Base-by-base conservation (phyloP, 2,329 filamentous ascomycete species). In the Claviceps arundinis region DNA sequence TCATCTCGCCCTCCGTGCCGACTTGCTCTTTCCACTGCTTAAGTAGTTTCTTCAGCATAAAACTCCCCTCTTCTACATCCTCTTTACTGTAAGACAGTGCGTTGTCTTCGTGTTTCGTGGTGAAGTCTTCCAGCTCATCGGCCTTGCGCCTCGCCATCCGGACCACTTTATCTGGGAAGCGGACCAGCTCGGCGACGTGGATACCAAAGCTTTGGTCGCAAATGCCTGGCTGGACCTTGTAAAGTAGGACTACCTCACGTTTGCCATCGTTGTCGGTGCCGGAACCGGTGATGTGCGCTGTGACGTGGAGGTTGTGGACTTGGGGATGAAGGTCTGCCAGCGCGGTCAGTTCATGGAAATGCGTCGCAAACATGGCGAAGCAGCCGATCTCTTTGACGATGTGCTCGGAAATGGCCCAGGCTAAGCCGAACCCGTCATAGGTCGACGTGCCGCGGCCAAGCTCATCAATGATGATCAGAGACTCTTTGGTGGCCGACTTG, bases 91-190 rank as follows among this genome's bases (percentile, higher is more conserved):
- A 89, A 58, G 79, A 71, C 44, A 77, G 67, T 7, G 74, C 72
- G 6, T 74, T 61, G 45, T 76, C 75, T 56, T 87, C 83, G 60
- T 87, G 82, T 70, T 89, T 90, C 49, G 80, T 80, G 0, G 87
- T 86, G 61, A 98, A 98, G 66, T 98, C 93, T 67, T 98, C 93
- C 38, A 98, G 76, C 74, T 98, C 94, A 67, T 97, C 93, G 0
- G 93, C 93, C 73, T 98, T 98, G 60, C 93, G 81, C 71, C 95
- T 95, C n/a, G 93, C 93, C 94, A 98, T 98, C 57, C 89, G 89
- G 55, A 98, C 87, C 16, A 98, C 94, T 71, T 98, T 98, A 60
- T 89, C 84, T 0, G 93, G 93, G 71, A 98, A 98, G 45, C 90
- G 82, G 19, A 98, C 93, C 5, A 98, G 78, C 71, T 98, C 93